A percentile compares a stretch with the other conserved stretches of the same genome.
Evolutionary conservation across 1,284 basidiomycete species (phyloP).

Genomic region (Papiliotrema fonsecae): DNA sequence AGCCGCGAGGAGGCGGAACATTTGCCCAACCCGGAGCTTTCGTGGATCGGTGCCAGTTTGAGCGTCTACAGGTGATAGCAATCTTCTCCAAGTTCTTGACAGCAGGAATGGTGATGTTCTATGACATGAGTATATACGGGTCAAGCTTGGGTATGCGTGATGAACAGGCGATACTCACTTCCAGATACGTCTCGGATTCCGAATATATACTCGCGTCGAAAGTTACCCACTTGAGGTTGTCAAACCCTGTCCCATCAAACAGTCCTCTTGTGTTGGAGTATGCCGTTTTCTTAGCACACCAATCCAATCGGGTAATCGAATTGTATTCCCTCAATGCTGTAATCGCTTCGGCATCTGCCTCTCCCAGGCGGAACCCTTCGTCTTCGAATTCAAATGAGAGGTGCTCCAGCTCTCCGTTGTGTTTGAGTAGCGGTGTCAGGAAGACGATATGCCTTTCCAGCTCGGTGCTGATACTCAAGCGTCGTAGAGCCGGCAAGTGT

Average conservation of each 20-base stretch:
- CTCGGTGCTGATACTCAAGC: background rate
- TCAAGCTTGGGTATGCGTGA: background rate
- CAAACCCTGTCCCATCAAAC: conserved; percentile 2
- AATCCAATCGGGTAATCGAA: background rate
- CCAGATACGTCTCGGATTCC: conserved; percentile 3
- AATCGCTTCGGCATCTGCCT: no score
- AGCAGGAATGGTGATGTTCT: background rate
- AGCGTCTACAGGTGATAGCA: background rate
- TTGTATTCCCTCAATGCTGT: background rate
- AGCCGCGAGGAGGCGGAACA: background rate
- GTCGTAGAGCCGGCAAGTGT: no score
- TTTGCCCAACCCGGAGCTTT: conserved; percentile 1
- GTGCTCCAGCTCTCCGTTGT: background rate
- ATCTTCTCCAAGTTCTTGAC: background rate
- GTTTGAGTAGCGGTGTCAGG: background rate
- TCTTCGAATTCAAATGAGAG: no score
- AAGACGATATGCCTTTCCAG: background rate
- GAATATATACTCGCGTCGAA: background rate
- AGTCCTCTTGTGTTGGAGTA: no score
- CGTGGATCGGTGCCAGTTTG: background rate
- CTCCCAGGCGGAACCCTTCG: no score
- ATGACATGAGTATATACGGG: background rate
- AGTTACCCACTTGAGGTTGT: background rate
- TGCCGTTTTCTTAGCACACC: background rate
- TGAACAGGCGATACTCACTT: background rate